Evolutionary conservation across 495 filamentous ascomycete species (phyloP), one percentile per base, ranked within the genome.

Genomic region (Staphylotrichum longicolle): DNA sequence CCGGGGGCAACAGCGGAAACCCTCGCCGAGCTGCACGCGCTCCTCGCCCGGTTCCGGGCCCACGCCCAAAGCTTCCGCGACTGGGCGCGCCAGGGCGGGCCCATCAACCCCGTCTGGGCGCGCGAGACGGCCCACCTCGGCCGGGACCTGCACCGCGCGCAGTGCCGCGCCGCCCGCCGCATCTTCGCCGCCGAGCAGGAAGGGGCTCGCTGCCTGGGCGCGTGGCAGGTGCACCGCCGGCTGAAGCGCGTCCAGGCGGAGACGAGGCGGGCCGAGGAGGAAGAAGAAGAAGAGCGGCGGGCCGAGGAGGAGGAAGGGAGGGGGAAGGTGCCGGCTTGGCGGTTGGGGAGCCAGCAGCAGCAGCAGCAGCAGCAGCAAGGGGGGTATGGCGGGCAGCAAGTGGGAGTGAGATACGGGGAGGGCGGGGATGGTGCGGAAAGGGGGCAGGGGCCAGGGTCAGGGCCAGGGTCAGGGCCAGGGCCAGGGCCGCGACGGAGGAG

Each of bases 101-200:
- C 78, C 15, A 78, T 80, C 61, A 75, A 80, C 61, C 71, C 76
- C 11, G 67, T 63, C 12, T 80, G 77, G 78, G 72, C 72, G 48
- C 71, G 66, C 63, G 78, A 80, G 56, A 80, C 78, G 14, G 48
- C 55, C 41, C 49, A 51, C 11, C 70, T 81, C 12, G 65, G 70
- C 27, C 66, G 66, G 6, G 76, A 76, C 40, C 72, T 81, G 2
- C 78, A 80, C 65, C 73, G 76, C 41, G 75, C 77, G 5, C 78
- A 81, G 61, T 79, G 78, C 72, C 76, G 73, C 39, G 76, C 77
- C 35, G 76, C 77, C 27, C 62, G 72, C 30, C 77, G 78, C 66
- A 76, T 81, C 44, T 77, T 79, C 62, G 64, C 67, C 42, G 74
- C 73, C 27, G 68, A 72, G 52, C 68, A 78, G 46, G 68, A 68